Percentiles rank a stretch among this genome's conserved stretches.
Evolutionary conservation across 2,329 filamentous ascomycete species (phyloP).

Genomic region (Bipolaris cookei): DNA sequence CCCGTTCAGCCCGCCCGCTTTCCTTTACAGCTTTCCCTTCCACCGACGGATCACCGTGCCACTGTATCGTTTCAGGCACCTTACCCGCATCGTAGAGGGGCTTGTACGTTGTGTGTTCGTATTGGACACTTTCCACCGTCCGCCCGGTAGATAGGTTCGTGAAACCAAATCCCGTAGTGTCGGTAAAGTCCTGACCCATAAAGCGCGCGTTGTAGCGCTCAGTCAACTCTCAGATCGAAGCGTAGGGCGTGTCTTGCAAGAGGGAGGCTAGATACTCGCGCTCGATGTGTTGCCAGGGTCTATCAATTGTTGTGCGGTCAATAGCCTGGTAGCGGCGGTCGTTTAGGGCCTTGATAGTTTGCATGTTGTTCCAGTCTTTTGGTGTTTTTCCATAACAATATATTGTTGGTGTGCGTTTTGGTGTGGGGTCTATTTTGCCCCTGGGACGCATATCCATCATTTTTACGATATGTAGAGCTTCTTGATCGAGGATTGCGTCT

Average conservation of each 20-base stretch:
- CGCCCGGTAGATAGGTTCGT: conserved; percentile 22
- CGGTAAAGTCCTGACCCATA: conserved; percentile 19
- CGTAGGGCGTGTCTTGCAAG: conserved; percentile 18
- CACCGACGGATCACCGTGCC: conserved; percentile 11
- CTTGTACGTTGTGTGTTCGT: conserved; percentile 36
- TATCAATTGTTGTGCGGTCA: conserved; percentile 26
- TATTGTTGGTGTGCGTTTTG: conserved; percentile 20
- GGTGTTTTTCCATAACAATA: conserved; percentile 31
- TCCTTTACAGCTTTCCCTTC: conserved; percentile 7
- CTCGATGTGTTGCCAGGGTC: conserved; percentile 26
- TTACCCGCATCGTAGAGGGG: conserved; percentile 28
- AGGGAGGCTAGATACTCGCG: conserved; percentile 28
- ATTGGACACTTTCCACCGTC: conserved; percentile 36
- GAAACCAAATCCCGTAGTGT: conserved; percentile 15
- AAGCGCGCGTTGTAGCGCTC: conserved; percentile 35
- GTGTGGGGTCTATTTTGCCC: conserved; percentile 15
- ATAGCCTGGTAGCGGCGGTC: conserved; percentile 36
- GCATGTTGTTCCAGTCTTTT: conserved; percentile 31
- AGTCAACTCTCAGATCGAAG: conserved; percentile 35
- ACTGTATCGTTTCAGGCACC: conserved; percentile 13
- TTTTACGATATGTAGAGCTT: conserved; percentile 25
- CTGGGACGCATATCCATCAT: conserved; percentile 41
- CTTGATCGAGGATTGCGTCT: conserved; percentile 24
- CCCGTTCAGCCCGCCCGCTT: neutral
- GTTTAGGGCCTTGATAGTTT: conserved; percentile 35